Evolutionary conservation across 306 rosid genomes (phyloP), one percentile per base, ranked within the genome.

Genomic region (Phaseolus lunatus): DNA sequence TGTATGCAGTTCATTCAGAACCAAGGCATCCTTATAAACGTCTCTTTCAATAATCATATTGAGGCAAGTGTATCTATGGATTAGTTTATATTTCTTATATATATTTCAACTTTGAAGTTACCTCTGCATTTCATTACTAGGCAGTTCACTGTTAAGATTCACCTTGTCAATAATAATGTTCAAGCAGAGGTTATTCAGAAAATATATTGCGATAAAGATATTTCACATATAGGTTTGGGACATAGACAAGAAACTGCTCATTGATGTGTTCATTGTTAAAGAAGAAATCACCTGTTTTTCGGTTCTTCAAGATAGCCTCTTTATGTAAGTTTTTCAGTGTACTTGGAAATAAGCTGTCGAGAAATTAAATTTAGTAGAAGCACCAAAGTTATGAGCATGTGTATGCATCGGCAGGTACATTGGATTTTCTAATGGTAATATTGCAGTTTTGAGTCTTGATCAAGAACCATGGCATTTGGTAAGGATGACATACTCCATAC

Each of bases 161-260:
- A 58, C 27, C 22, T 4, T 45, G 16, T 20, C 24, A 3, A 63
- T n/a, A n/a, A n/a, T n/a, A n/a, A n/a, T n/a, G n/a, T n/a, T n/a
- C n/a, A n/a, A n/a, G n/a, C n/a, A n/a, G n/a, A n/a, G n/a, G n/a
- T n/a, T n/a, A n/a, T n/a, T n/a, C 19, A 54, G 52, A 69, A 78
- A 64, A 53, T 74, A 73, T 53, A 64, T 61, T 63, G 41, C 24
- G 5, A 48, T 72, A 23, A 67, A 58, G 47, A 75, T 26, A 52
- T 65, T 73, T 82, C 77, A 61, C 26, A 41, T 62, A 39, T 82
- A 94, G 98, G 93, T 94, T 80, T 94, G 98, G 96, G 93, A 90
- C 89, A 80, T 92, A 44, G 92, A 87, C 61, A 81, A 83, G 81
- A 92, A 90, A 82, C 52, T 67, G 33, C 68, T 85, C 75, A 80